phyloP scores from a whole-genome alignment of 176 grass and related monocot genomes.

The Oryza nivara region DNA sequence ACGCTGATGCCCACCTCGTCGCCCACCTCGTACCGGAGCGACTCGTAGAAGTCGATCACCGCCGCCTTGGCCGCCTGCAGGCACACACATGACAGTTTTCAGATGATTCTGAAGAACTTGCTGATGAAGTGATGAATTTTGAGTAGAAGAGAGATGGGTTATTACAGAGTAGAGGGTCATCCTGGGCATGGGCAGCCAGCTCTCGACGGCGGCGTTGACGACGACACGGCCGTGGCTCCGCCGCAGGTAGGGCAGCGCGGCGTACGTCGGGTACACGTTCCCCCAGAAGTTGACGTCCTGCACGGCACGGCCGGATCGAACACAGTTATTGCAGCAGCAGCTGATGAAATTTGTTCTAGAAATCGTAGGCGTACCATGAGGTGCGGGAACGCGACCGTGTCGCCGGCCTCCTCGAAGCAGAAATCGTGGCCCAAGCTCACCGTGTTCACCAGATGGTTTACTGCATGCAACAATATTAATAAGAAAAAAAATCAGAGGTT shows the following conservation, averaged over 20 bases:
- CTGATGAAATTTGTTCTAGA: not conserved
- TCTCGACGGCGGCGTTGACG: conserved; percentile 85
- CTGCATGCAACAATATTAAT: conserved; percentile 43
- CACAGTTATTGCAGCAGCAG: not conserved
- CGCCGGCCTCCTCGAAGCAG: conserved; percentile 77
- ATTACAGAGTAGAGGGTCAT: conserved; percentile 92
- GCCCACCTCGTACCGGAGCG: conserved; percentile 73
- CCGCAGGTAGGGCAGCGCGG: conserved; percentile 71
- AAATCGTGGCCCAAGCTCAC: conserved; percentile 83
- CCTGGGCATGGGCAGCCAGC: conserved; percentile 85
- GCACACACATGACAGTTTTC: too few species aligned
- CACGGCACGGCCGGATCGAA: not conserved
- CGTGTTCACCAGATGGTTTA: conserved; percentile 95
- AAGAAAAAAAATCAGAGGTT: not conserved
- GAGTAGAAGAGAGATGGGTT: not conserved
- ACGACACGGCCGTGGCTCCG: conserved; percentile 66
- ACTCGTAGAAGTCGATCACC: conserved; percentile 88
- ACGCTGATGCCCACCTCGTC: conserved; percentile 78
- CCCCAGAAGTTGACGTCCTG: conserved; percentile 97
- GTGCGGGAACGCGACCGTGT: conserved; percentile 78
- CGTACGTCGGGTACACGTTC: conserved; percentile 88
- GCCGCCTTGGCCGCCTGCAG: conserved; percentile 78
- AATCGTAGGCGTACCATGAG: conserved; percentile 56
- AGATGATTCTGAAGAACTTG: too few species aligned
- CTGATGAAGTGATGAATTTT: too few species aligned